phyloP scores from a whole-genome alignment of 179 eudicot genomes.

The Carnegiea gigantea region DNA sequence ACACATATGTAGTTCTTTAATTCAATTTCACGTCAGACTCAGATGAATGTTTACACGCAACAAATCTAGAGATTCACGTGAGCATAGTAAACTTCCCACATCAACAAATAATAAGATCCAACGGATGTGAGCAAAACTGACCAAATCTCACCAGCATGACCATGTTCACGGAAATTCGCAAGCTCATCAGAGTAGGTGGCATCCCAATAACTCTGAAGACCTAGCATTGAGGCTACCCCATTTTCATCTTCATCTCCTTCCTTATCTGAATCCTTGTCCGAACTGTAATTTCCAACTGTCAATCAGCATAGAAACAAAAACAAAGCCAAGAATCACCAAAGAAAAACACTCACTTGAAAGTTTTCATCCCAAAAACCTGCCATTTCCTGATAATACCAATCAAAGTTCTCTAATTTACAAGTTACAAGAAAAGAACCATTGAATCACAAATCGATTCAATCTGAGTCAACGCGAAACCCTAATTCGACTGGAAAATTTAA shows the following conservation, averaged over 20 bases:
- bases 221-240: conserved; percentile 73
- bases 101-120: background rate
- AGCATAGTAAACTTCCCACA: background rate
- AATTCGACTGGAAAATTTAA: background rate
- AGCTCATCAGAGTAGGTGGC: conserved; percentile 80
- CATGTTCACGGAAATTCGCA: conserved; percentile 87
- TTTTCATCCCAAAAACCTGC: background rate
- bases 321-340: background rate
- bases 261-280: conserved; percentile 94
- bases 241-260: conserved; percentile 72
- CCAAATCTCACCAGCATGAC: conserved; percentile 99
- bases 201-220: conserved; percentile 99
- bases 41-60: background rate
- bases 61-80: background rate
- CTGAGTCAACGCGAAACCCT: background rate
- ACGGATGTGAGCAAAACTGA: conserved; percentile 29
- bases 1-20: background rate
- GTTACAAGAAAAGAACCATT: background rate
- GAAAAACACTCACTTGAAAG: background rate
- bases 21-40: background rate
- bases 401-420: background rate
- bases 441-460: background rate
- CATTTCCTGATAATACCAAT: background rate
- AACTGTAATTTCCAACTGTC: conserved; percentile 35
- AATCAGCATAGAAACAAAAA: background rate